These are phyloP conservation scores for Yarrowia phangngaensis DNA, from an alignment of 805 yeast species.

Conservation along the genomic window DNA sequence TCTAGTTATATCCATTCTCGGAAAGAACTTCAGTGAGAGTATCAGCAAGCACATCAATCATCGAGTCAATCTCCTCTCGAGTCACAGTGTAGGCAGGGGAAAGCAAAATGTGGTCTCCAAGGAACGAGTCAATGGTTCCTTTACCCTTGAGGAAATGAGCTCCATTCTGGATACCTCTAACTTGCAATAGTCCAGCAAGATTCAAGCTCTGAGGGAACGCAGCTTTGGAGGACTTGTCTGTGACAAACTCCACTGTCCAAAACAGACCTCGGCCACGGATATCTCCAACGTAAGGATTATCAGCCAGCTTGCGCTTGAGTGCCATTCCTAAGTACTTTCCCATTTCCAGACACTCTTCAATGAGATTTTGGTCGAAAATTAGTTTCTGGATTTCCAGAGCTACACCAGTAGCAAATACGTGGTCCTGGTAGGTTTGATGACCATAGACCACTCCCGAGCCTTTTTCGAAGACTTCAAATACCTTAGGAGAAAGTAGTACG, in stretches of 20 bases:
- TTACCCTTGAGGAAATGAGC: constrained; percentile 27
- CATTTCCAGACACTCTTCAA: constrained; percentile 45
- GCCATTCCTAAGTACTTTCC: constrained; percentile 46
- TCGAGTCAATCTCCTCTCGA: constrained; percentile 27
- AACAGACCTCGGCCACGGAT: constrained; percentile 63
- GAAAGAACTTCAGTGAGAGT: constrained; percentile 4
- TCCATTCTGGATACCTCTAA: constrained; percentile 25
- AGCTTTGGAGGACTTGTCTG: constrained; percentile 52
- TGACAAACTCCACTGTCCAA: constrained; percentile 56
- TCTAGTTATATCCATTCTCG: constrained; percentile 6
- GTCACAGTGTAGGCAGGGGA: constrained; percentile 28
- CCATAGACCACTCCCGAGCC: constrained; percentile 46
- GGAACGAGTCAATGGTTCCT: constrained; percentile 26
- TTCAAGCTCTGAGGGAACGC: constrained; percentile 33
- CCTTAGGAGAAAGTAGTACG: constrained; percentile 44
- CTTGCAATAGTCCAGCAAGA: constrained; percentile 20
- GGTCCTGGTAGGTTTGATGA: constrained; percentile 50
- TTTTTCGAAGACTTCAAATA: constrained; percentile 41
- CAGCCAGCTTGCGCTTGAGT: constrained; percentile 41
- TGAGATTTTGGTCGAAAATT: constrained; percentile 38
- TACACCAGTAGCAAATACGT: constrained; percentile 47
- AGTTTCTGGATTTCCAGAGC: constrained; percentile 45
- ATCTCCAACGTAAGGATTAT: constrained; percentile 49
- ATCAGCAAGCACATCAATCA: constrained; percentile 13
- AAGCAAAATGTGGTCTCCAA: constrained; percentile 21